Evolutionary conservation across 129 eudicot species (phyloP), one percentile per base, ranked within the genome.

Genomic region (Tagetes erecta): DNA sequence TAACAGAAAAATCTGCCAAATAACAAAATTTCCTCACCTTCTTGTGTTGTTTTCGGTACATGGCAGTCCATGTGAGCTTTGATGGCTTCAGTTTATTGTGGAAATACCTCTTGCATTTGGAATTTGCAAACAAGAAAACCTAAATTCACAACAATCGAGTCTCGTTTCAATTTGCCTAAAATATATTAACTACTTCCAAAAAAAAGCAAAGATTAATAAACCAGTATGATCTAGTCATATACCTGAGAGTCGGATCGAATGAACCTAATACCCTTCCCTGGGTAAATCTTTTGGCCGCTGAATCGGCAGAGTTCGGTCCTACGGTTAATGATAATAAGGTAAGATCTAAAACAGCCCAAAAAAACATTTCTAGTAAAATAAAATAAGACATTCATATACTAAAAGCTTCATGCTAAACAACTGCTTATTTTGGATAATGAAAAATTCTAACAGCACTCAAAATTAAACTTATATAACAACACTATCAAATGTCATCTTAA

Each of bases 21-120:
- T 53, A 30, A 59, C 6, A 14, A 47, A 14, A 13, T 33, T 4
- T 14, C 5, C 57, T 52, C 42, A 83, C 85, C 87, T 86, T 87
- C 86, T 87, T 87, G 57, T 87, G 92, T 69, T 87, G 92, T 84
- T 87, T 87, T 72, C 88, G 64, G 79, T 50, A 84, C 85, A 87
- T 80, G 20, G 92, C 87, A 4, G 88, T 87, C 92, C 92, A 84
- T 42, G 86, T 81, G 9, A 87, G 92, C 73, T 87, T 87, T 41
- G 86, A 80, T 30, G 88, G 92, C 81, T 82, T 87, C 62, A 87
- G 74, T 52, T 66, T 72, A 50, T 87, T 87, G 70, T 87, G 86
- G 53, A 84, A 87, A 74, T 87, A 84, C 75, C 86, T 79, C 67
- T 87, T 84, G 78, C 92, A 87, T 84, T 87, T 87, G 3, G 92